Evolutionary conservation across 805 yeast species (phyloP), one percentile per base, ranked within the genome.

Genomic region (Kazachstania bromeliacearum): DNA sequence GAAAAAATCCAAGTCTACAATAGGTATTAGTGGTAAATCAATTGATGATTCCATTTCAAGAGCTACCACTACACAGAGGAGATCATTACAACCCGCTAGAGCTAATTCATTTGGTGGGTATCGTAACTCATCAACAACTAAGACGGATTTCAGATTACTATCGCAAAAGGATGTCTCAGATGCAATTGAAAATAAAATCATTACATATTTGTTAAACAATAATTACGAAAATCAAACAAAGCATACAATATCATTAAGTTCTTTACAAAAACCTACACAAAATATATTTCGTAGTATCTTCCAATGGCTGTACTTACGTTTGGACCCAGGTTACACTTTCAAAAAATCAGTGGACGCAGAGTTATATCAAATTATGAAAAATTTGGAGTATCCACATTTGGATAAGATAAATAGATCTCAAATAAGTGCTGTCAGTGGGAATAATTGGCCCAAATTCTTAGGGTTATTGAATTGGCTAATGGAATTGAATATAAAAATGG

Each of bases 391-490:
- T 49, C 96, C 96, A 2, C 85, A 79, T 54, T 57, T 85, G 39
- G 94, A 82, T 28, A 66, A 83, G 0, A 77, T 88, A 27, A 83
- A 80, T 56, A 79, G 87, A 50, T 79, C 92, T 1, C 94, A 85
- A 53, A 78, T 87, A 26, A 75, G 87, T 26, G 95, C 95, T 0
- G 95, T 85, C 9, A 95, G 95, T 5, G 94, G 95, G 2, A 77
- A 80, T 33, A 77, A 77, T 45, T 87, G 96, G 96, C 85, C 84
- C 9, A 70, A 71, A 6, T 83, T 85, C 45, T 57, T 87, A 28
- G 95, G 92, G 1, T 74, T 88, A 71, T 61, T 87, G 16, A 77
- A 80, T 54, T 87, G 96, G 96, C 55, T 87, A 31, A 75, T 80
- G 4, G 74, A 75, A 44, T 65, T 75, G 41, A 77, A 67, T 47